Conservation (phyloP, 2,329 filamentous ascomycete species). For the Leptosphaerulina australis region DNA sequence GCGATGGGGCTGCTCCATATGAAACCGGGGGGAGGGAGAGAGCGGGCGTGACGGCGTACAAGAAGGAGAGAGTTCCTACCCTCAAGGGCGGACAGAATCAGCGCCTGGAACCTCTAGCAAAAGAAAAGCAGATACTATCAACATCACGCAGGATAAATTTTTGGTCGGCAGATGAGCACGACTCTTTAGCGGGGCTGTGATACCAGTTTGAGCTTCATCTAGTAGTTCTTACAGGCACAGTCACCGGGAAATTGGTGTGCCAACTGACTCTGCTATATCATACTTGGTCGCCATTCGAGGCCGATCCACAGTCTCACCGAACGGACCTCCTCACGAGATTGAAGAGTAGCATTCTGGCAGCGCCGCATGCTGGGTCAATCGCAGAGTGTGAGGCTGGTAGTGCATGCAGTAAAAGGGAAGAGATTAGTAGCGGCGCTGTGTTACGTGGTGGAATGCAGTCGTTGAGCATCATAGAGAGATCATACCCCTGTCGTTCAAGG, state of each 20-base stretch:
- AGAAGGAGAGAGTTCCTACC: constrained; percentile 41
- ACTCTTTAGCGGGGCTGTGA: constrained; percentile 18
- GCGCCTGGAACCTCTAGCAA: constrained; percentile 41
- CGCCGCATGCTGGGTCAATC: constrained; percentile 27
- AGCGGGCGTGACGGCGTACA: constrained; percentile 45
- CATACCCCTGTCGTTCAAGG: constrained; percentile 26
- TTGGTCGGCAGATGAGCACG: constrained; percentile 20
- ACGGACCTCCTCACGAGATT: constrained; percentile 19
- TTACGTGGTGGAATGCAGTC: constrained; percentile 33
- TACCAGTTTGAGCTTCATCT: constrained; percentile 22
- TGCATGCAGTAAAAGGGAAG: constrained; percentile 29
- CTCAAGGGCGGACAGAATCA: constrained; percentile 38
- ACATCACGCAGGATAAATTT: constrained; percentile 28
- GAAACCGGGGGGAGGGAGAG: constrained; percentile 45
- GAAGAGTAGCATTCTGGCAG: constrained; percentile 20
- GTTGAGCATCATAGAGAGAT: constrained; percentile 24
- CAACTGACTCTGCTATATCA: constrained; percentile 19
- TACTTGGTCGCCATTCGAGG: background rate
- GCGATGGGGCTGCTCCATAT: constrained; percentile 45
- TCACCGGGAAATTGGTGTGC: constrained; percentile 16
- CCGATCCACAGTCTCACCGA: constrained; percentile 17
- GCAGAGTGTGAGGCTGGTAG: constrained; percentile 34
- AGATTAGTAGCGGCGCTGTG: constrained; percentile 26
- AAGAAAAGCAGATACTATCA: constrained; percentile 39
- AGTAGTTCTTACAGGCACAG: constrained; percentile 26